phyloP scores from a whole-genome alignment of 345 rosid species.

The Lagerstroemia speciosa region DNA sequence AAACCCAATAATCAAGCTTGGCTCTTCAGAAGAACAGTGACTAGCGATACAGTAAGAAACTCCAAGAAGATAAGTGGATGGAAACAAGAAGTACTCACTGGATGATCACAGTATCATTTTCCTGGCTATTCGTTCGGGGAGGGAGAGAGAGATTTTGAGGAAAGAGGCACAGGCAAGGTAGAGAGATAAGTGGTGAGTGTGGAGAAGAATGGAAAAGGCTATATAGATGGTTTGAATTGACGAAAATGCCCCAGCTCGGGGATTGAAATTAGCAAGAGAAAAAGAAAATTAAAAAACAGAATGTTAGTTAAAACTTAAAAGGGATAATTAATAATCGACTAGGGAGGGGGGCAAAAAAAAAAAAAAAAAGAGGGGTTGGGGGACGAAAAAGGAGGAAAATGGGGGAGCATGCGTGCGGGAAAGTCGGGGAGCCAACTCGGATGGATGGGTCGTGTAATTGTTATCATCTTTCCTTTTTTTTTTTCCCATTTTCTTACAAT shows the following conservation, averaged over 20 bases:
- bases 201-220: background rate
- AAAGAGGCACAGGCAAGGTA: background rate
- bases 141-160: background rate
- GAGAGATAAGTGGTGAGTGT: background rate
- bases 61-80: background rate
- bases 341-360: too few relatives aligned
- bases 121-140: background rate
- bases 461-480: background rate
- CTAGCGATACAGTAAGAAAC: background rate
- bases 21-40: background rate
- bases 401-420: constrained; percentile 9
- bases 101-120: background rate
- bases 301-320: too few relatives aligned
- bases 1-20: background rate
- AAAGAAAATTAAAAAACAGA: background rate
- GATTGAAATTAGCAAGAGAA: background rate
- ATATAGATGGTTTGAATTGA: background rate
- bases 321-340: background rate
- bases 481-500: background rate
- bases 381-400: background rate
- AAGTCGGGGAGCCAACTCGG: background rate
- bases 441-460: background rate
- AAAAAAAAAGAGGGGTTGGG: background rate
- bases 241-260: constrained; percentile 3
- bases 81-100: background rate